Base-by-base conservation (phyloP, 2,329 filamentous ascomycete species). In the Claviceps digitariae region DNA sequence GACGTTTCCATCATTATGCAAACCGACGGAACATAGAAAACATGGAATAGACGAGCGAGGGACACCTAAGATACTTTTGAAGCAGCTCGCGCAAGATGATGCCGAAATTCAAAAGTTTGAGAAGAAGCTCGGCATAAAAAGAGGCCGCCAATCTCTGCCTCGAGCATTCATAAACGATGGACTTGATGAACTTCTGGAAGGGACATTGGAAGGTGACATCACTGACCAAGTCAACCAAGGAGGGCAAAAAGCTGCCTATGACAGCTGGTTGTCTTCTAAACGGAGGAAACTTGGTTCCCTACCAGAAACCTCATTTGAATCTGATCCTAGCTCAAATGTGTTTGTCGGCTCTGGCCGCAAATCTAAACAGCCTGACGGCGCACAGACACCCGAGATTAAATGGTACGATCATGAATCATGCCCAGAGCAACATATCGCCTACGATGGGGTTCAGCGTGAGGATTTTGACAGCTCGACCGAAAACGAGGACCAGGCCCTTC, bases 81-180 rank as follows among this genome's bases (percentile, higher is more conserved):
- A 80, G 76, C 62, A 77, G 59, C 72, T 96, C 4, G 83, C 80
- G 0, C 75, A 87, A 56, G 91, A 98, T 55, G 90, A 97, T 62
- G 87, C 83, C 2, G 89, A 95, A 60, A 97, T 98, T 60, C 84
- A 85, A 21, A 83, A 83, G 2, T 72, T 96, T 34, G 93, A 98
- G 70, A 90, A 84, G 66, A 94, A 87, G 63, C 72, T 98, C 3
- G 91, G 93, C 0, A 77, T 96, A 36, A 83, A 77, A 58, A 87
- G 84, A 63, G 81, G 82, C 25, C 85, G 84, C 56, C 94, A 89
- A 63, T 83, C 79, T 34, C 67, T 88, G 5, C 83, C 84, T 0
- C 84, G 86, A 58, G 75, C 82, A 0, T 89, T 90, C 60, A 78
- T 81, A 21, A 87, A 95, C 7, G 90, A 96, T 63, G 91, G 90